phyloP scores from a whole-genome alignment of 2,329 filamentous ascomycete genomes.

The Exophiala sp. region DNA sequence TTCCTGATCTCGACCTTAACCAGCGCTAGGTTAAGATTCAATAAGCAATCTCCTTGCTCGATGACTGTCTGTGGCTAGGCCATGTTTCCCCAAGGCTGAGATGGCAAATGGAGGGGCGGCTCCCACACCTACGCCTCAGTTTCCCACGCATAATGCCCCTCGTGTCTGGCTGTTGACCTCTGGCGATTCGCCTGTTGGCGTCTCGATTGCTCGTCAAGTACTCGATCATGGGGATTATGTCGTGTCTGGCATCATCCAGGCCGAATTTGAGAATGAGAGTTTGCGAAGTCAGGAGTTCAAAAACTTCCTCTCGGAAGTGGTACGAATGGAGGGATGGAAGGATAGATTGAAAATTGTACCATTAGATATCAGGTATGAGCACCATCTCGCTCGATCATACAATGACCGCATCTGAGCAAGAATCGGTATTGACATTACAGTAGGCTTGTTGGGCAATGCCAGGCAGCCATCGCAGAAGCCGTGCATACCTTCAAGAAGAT shows the following conservation, averaged over 20 bases:
- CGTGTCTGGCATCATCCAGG: conserved; percentile 74
- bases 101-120: conserved; percentile 26
- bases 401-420: not conserved
- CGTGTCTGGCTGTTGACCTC: conserved; percentile 92
- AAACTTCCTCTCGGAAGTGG: conserved; percentile 64
- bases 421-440: conserved; percentile 9
- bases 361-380: conserved; percentile 52
- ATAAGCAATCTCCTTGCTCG: not conserved
- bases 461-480: conserved; percentile 81
- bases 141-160: conserved; percentile 62
- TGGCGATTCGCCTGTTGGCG: conserved; percentile 77
- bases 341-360: conserved; percentile 66
- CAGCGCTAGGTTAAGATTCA: not conserved
- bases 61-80: conserved; percentile 5
- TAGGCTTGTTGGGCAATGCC: conserved; percentile 66
- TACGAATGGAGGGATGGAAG: conserved; percentile 68
- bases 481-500: conserved; percentile 79
- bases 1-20: not conserved
- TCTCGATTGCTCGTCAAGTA: conserved; percentile 75
- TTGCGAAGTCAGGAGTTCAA: conserved; percentile 75
- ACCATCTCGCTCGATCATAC: not conserved
- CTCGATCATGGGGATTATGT: conserved; percentile 91
- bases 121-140: conserved; percentile 23
- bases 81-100: conserved; percentile 7
- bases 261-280: conserved; percentile 71